Evolutionary conservation across 805 yeast genomes (phyloP).

Genomic region (Saccharomycopsis sp.): DNA sequence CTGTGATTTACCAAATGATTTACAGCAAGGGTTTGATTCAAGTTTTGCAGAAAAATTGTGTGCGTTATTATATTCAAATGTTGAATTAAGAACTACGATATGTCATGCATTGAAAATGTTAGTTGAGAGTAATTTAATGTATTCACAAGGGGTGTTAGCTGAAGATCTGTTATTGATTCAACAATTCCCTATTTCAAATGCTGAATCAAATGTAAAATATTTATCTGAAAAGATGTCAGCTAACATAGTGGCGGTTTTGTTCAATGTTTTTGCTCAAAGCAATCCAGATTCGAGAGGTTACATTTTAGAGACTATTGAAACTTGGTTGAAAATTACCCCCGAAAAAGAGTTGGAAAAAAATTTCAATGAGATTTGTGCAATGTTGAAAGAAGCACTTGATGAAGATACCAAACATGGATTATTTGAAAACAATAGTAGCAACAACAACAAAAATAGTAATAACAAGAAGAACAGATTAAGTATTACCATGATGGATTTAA

Average conservation of each 20-base stretch:
- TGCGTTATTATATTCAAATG: conserved; percentile 65
- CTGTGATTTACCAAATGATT: conserved; percentile 79
- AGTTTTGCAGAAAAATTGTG: conserved; percentile 72
- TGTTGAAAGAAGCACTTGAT: conserved; percentile 69
- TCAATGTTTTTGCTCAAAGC: conserved; percentile 91
- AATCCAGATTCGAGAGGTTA: conserved; percentile 75
- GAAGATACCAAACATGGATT: conserved; percentile 31
- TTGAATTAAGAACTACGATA: conserved; percentile 69
- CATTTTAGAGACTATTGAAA: conserved; percentile 80
- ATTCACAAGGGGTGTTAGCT: conserved; percentile 52
- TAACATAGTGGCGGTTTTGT: conserved; percentile 76
- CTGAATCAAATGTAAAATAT: conserved; percentile 53
- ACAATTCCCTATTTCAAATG: conserved; percentile 49
- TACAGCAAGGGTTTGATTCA: conserved; percentile 56
- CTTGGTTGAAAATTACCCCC: conserved; percentile 64
- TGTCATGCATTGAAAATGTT: conserved; percentile 75
- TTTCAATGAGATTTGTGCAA: conserved; percentile 78
- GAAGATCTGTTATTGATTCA: conserved; percentile 54
- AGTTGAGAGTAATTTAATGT: conserved; percentile 68
- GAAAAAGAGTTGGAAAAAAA: conserved; percentile 62
- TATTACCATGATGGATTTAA: conserved; percentile 85
- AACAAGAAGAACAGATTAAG: conserved; percentile 45
- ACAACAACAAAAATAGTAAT: conserved; percentile 25
- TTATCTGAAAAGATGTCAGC: conserved; percentile 55
- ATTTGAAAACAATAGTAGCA: conserved; percentile 30